Evolutionary conservation across 169 alveolate genomes (phyloP).

Genomic region (Cryptosporidium sp.): DNA sequence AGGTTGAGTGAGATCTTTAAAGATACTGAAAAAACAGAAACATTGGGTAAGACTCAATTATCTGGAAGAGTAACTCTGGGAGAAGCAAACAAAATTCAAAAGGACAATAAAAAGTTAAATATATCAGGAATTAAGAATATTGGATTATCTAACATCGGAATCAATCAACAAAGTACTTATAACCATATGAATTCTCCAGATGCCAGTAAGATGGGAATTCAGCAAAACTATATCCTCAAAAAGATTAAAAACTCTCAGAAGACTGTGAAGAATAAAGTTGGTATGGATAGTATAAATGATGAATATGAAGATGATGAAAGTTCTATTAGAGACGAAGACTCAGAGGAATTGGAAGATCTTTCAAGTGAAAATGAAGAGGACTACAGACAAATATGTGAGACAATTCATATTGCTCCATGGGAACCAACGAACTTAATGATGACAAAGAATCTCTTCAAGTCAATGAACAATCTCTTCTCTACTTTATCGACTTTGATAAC

Average conservation of each 20-base stretch:
- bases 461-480: constrained; percentile 29
- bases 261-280: constrained; percentile 5
- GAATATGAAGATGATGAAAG: constrained; percentile 53
- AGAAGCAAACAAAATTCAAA: background rate
- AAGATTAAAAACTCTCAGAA: constrained; percentile 36
- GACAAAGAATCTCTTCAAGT: constrained; percentile 54
- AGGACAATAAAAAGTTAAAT: background rate
- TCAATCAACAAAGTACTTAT: background rate
- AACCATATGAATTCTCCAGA: constrained; percentile 4
- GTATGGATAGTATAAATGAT: background rate
- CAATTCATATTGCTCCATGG: constrained; percentile 30
- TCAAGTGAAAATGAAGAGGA: constrained; percentile 64
- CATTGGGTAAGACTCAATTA: background rate
- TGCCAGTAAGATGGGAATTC: background rate
- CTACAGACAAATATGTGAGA: constrained; percentile 30
- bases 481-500: constrained; percentile 18
- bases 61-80: background rate
- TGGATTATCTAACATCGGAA: background rate
- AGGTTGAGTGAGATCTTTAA: constrained; percentile 11
- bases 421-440: constrained; percentile 65
- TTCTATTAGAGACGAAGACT: constrained; percentile 40
- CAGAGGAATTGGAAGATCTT: constrained; percentile 60
- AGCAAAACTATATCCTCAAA: constrained; percentile 30
- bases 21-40: background rate
- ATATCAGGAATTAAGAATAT: background rate